These are phyloP conservation scores for Dictyostelium firmibasis DNA, from an alignment of 78 protist species.

Conservation along the genomic window DNA sequence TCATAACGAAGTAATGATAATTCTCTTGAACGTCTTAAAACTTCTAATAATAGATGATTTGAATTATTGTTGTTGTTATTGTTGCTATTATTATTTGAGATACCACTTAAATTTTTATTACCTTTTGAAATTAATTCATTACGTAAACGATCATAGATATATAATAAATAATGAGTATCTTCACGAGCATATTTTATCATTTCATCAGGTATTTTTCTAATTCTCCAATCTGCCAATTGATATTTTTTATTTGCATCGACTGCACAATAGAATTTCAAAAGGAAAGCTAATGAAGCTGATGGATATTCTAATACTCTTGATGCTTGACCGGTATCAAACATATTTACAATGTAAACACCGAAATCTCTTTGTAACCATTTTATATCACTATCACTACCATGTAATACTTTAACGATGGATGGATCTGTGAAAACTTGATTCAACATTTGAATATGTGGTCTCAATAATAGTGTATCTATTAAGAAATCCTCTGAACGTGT, in stretches of 20 bases:
- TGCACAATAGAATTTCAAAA: constrained; percentile 81
- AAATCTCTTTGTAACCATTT: constrained; percentile 97
- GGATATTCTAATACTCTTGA: constrained; percentile 82
- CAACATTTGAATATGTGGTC: constrained; percentile 78
- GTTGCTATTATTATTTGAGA: background rate
- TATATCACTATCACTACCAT: constrained; percentile 94
- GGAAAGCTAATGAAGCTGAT: constrained; percentile 83
- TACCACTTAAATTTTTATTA: background rate
- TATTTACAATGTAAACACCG: constrained; percentile 98
- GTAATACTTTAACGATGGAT: constrained; percentile 92
- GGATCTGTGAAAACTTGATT: constrained; percentile 90
- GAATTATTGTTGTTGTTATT: background rate
- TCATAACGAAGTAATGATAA: constrained; percentile 86
- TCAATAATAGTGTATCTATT: constrained; percentile 94
- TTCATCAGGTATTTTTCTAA: constrained; percentile 95
- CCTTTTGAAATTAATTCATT: constrained; percentile 2
- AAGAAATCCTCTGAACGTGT: constrained; percentile 92
- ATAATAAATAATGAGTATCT: constrained; percentile 98
- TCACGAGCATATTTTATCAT: constrained; percentile 96
- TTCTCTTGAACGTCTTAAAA: constrained; percentile 56
- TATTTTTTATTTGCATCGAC: constrained; percentile 92
- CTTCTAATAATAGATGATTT: background rate
- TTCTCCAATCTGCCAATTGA: constrained; percentile 99
- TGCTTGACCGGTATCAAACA: constrained; percentile 99
- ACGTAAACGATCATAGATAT: constrained; percentile 88